Evolutionary conservation across 495 filamentous ascomycete genomes (phyloP), one percentile per base, ranked within the genome.

Genomic region (Xylaria palmicola): DNA sequence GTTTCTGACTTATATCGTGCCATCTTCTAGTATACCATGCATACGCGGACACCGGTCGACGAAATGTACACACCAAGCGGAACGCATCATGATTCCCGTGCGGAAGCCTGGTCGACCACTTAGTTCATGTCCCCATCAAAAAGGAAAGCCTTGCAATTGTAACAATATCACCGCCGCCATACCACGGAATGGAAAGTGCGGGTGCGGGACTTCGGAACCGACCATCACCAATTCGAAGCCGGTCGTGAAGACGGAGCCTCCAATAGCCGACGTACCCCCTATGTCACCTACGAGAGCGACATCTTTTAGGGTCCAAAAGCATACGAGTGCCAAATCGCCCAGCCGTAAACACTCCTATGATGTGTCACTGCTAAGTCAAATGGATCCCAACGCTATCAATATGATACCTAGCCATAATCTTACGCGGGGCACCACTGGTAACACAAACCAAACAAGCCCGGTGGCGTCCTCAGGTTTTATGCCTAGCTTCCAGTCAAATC

Each of bases 41-140:
- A 90, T 93, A 64, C 88, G 89, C 54, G 91, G 91, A 52, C 91
- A 95, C 74, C 87, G 91, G 65, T 92, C 91, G 22, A 90, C 90
- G 63, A 90, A 88, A 81, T 95, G 91, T 68, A 85, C 82, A 32
- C 90, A 95, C 76, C 85, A 80, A 53, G 83, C 87, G 58, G 81
- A 84, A 44, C 83, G 90, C 63, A 73, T 91, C 19, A 87, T 95
- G 84, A 75, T 91, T 58, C 87, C 87, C 48, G 90, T 93, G 9
- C 86, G 88, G 52, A 92, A 91, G 67, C 89, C 91, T 1, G 91
- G 91, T 8, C 82, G 91, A 47, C 91, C 91, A 17, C 75, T 92
- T 19, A 87, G 87, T 53, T 85, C 84, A 56, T 95, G 91, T 65
- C 88, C 89, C 47, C 91, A 93, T 71, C 83, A 85, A 2, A 83